Base-by-base conservation (phyloP, 2,329 filamentous ascomycete genomes). In the Falciphora oryzae region DNA sequence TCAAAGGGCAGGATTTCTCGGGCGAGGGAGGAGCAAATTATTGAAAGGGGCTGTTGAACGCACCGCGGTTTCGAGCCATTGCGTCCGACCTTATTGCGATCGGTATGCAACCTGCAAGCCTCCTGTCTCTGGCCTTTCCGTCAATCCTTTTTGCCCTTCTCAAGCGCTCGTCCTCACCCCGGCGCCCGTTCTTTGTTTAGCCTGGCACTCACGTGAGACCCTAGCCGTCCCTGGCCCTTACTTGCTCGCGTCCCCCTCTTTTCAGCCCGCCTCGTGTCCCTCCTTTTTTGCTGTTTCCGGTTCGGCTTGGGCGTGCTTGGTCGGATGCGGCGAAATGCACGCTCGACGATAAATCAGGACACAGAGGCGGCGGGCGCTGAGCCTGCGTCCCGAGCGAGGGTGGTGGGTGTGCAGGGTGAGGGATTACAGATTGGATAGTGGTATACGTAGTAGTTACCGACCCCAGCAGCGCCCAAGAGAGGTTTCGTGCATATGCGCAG, bases 61-160 rank as follows among this genome's bases (percentile, higher is more conserved):
- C 58, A 60, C 58, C 58, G 31, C 58, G 58, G 22, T 60, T 60
- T 31, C 58, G 58, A 60, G 58, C 58, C 58, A 60, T 60, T 60
- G 58, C 27, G 58, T 60, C 58, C 10, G 8, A 25, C 58, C 25
- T 22, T 32, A 22, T 35, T 60, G 58, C 25, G 13, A 25, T 25
- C 57, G 57, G 25, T 58, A 29, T 31, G 57, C 57, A 25, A 18
- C 16, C 57, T 29, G 25, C 29, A 31, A 25, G n/a, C 8, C 16
- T 31, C 57, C 57, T 58, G 57, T 60, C 58, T n/a, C 27, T 27
- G 57, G 22, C 4, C 57, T 58, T 25, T 58, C 57, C 44, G 22
- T 53, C 44, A 53, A 53, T 53, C 44, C 44, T 53, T n/a, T 53
- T n/a, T 53, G 7, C n/a, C 44, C 8, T 53, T 7, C n/a, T 53